These are phyloP conservation scores for Cucumis melo DNA, from an alignment of 306 rosid genomes.

Conservation along the genomic window DNA sequence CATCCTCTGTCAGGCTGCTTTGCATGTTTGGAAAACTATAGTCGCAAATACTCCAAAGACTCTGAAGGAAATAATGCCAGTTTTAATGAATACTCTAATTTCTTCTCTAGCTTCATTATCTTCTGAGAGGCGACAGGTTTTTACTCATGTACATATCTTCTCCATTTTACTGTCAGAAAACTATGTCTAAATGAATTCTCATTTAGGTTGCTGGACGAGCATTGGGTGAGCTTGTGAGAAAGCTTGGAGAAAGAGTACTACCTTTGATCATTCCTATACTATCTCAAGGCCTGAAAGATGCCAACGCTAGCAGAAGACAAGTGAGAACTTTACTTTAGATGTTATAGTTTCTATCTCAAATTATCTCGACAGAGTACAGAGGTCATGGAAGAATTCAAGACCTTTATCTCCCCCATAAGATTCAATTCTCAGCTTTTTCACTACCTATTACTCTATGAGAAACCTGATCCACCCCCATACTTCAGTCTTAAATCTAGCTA, in stretches of 20 bases:
- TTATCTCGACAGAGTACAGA: background rate
- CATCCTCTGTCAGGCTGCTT: slow-evolving; percentile 58
- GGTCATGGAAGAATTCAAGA: background rate
- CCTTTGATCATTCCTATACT: slow-evolving; percentile 91
- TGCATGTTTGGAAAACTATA: slow-evolving; percentile 97
- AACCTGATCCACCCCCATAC: background rate
- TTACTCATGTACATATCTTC: background rate
- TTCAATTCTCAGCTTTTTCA: background rate
- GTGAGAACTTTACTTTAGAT: slow-evolving; percentile 19
- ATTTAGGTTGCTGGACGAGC: slow-evolving; percentile 89
- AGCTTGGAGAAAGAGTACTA: slow-evolving; percentile 97
- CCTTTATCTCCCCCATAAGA: background rate
- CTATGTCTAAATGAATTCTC: slow-evolving; percentile 5
- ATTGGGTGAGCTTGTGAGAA: slow-evolving; percentile 94
- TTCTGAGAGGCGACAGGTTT: slow-evolving; percentile 92
- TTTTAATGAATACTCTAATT: slow-evolving; percentile 88
- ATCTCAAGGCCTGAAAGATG: slow-evolving; percentile 68
- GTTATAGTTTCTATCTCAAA: too few relatives aligned
- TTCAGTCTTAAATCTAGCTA: background rate
- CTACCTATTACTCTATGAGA: background rate
- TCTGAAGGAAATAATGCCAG: slow-evolving; percentile 89
- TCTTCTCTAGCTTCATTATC: slow-evolving; percentile 89
- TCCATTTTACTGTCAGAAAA: background rate
- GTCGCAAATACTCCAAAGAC: slow-evolving; percentile 97
- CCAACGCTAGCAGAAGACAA: slow-evolving; percentile 72